Conservation (phyloP, 179 eudicot species). For the Pouteria campechiana region DNA sequence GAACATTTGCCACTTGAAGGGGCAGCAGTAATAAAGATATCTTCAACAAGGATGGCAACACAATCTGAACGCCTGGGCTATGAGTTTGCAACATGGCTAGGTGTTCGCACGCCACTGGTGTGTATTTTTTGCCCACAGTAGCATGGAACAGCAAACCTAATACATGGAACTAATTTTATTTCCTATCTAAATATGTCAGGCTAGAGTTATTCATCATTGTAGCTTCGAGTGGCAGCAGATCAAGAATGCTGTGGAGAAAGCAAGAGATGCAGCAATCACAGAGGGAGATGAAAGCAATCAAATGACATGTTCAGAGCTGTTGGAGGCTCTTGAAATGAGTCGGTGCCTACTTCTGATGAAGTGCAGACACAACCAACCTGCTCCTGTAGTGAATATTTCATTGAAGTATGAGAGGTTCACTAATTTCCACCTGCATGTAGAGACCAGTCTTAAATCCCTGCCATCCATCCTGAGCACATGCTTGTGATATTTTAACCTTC, state of each 20-base stretch:
- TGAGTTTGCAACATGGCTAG: conserved; percentile 96
- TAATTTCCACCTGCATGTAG: no score
- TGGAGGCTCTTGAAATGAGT: conserved; percentile 99
- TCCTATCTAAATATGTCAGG: conserved; percentile 27
- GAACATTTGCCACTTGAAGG: conserved; percentile 55
- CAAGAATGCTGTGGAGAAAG: conserved; percentile 91
- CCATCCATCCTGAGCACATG: no score
- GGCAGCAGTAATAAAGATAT: conserved; percentile 91
- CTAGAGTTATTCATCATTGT: conserved; percentile 79
- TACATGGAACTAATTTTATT: no score
- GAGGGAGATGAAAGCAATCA: conserved; percentile 86
- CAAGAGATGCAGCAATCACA: conserved; percentile 52
- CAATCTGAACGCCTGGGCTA: conserved; percentile 98
- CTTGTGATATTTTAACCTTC: no score
- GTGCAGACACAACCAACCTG: conserved; percentile 23
- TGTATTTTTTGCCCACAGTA: conserved; percentile 14
- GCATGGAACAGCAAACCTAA: no score
- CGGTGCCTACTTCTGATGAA: conserved; percentile 88
- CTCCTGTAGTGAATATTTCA: no score
- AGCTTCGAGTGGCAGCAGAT: conserved; percentile 85
- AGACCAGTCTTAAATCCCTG: no score
- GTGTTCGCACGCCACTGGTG: conserved; percentile 92
- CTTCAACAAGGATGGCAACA: conserved; percentile 97
- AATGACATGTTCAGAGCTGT: conserved; percentile 88
- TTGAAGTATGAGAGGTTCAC: no score